A percentile compares a stretch with the other conserved stretches of the same genome.
These are phyloP conservation scores for Penicillium odoratum DNA, from an alignment of 495 filamentous ascomycete genomes.

Conservation along the genomic window DNA sequence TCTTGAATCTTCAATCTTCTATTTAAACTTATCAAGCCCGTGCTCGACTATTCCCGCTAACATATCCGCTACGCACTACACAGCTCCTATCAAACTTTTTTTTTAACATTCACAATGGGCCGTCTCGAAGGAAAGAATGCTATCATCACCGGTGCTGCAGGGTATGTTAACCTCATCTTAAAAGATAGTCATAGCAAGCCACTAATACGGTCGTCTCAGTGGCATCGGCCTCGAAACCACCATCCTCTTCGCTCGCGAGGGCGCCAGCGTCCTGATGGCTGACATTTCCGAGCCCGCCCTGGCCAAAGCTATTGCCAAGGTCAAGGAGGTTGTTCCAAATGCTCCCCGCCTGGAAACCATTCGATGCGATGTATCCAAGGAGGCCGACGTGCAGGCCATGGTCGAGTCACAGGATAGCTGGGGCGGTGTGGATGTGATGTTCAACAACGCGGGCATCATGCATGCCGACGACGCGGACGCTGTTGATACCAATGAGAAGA, in stretches of 20 bases:
- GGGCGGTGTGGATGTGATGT: conserved; percentile 92
- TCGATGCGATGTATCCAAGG: conserved; percentile 66
- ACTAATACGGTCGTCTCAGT: conserved; percentile 41
- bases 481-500: conserved; percentile 76
- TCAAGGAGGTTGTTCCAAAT: conserved; percentile 67
- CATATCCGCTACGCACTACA: background rate
- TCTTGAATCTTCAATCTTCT: background rate
- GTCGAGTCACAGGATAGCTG: conserved; percentile 72
- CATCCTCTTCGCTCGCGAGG: conserved; percentile 89
- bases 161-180: conserved; percentile 59
- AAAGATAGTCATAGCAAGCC: background rate
- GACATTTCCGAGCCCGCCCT: conserved; percentile 78
- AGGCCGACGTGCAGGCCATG: conserved; percentile 66
- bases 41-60: background rate
- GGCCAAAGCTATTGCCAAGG: conserved; percentile 65
- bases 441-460: conserved; percentile 99
- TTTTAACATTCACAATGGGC: conserved; percentile 31
- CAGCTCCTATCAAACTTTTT: background rate
- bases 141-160: conserved; percentile 86
- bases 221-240: conserved; percentile 95
- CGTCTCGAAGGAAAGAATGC: conserved; percentile 89
- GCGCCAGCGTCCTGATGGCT: conserved; percentile 80
- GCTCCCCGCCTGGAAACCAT: conserved; percentile 57
- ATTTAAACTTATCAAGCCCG: background rate
- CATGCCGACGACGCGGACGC: conserved; percentile 85